A percentile compares a stretch with the other conserved stretches of the same genome.
Evolutionary conservation across 768 basidiomycete species (phyloP).

Genomic region (Chalciporus piperatus): DNA sequence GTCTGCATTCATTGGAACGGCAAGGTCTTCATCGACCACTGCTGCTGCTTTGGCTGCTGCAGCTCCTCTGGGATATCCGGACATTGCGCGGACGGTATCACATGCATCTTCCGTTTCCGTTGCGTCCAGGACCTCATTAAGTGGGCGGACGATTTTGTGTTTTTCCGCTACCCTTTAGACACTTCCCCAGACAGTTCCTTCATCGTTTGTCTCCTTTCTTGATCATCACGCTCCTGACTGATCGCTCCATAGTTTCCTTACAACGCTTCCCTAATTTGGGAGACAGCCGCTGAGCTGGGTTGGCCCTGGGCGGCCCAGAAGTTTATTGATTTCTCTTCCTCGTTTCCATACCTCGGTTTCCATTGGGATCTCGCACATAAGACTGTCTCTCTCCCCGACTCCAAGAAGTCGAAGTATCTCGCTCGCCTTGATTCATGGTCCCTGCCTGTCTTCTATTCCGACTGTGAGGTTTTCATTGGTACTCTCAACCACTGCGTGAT

Average conservation of each 20-base stretch:
- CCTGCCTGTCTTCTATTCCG: neutral
- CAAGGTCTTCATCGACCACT: constrained; percentile 7
- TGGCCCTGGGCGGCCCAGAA: neutral
- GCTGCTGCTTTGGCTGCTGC: constrained; percentile 20
- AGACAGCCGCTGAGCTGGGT: neutral
- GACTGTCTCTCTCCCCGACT: neutral
- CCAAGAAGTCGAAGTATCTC: neutral
- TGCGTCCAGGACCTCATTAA: constrained; percentile 24
- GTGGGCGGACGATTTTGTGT: constrained; percentile 37
- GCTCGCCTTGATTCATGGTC: neutral
- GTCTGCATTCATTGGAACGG: neutral
- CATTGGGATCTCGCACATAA: neutral
- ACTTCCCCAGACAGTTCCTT: too few species aligned
- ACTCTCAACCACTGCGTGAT: neutral
- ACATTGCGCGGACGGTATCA: constrained; percentile 29
- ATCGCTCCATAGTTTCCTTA: neutral
- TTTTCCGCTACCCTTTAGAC: neutral
- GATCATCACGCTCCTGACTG: too few species aligned
- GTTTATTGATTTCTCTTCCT: neutral
- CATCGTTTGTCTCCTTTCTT: too few species aligned
- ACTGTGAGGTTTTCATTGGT: neutral
- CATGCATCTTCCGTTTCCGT: constrained; percentile 16
- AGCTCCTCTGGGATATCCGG: constrained; percentile 32
- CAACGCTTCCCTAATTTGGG: neutral
- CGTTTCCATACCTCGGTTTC: neutral